Evolutionary conservation across 352 stramenopile species (phyloP).

Genomic region (Albugo candida): DNA sequence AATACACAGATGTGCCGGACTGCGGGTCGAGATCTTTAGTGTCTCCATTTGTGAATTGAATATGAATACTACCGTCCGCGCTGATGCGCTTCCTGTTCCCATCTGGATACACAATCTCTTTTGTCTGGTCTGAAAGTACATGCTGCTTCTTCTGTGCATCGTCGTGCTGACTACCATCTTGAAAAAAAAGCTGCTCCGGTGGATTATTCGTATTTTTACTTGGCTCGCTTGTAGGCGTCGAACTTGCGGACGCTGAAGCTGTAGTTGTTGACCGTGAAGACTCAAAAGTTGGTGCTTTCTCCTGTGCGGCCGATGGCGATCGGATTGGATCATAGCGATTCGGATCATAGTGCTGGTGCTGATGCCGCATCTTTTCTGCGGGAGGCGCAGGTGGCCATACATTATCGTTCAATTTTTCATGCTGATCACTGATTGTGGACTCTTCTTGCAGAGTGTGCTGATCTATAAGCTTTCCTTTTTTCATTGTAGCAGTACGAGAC

Average conservation of each 20-base stretch:
- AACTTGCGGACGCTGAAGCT: no score
- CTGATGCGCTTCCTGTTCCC: constrained; percentile 86
- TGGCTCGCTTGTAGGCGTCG: constrained; percentile 8
- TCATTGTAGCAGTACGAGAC: constrained; percentile 11
- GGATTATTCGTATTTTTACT: neutral
- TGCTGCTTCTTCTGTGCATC: constrained; percentile 12
- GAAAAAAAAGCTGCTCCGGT: neutral
- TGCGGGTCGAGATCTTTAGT: constrained; percentile 77
- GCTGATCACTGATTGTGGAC: neutral
- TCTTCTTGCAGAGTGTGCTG: no score
- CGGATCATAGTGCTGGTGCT: neutral
- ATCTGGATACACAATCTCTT: constrained; percentile 75
- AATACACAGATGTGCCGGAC: constrained; percentile 85
- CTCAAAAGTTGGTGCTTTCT: no score
- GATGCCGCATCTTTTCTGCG: neutral
- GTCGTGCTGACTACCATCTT: neutral
- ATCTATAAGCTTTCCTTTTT: constrained; percentile 7
- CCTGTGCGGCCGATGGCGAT: no score
- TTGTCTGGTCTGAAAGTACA: constrained; percentile 38
- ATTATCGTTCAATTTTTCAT: constrained; percentile 14
- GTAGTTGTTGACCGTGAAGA: no score
- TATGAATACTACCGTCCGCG: constrained; percentile 70
- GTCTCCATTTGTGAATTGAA: constrained; percentile 91
- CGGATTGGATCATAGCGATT: constrained; percentile 4
- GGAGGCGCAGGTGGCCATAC: neutral